Evolutionary conservation across 1,284 basidiomycete genomes (phyloP).

Genomic region (Phenoliferia sp.): DNA sequence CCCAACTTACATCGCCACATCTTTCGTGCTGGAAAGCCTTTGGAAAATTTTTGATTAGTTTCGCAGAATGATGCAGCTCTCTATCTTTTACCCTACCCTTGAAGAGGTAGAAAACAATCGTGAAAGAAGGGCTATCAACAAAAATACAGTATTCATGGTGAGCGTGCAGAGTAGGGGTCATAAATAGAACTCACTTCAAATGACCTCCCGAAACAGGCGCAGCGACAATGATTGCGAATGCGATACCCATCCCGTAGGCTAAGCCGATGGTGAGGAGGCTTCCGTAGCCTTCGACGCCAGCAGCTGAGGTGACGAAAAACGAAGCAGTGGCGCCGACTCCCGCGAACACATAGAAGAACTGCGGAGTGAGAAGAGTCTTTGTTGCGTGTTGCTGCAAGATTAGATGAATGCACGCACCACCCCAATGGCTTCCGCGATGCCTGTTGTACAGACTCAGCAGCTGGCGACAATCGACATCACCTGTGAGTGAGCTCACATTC

Average conservation of each 20-base stretch:
- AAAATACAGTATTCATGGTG: neutral
- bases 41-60: slow-evolving; percentile 15
- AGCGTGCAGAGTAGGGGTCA: fast-evolving
- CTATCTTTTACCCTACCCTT: neutral
- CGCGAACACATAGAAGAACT: slow-evolving; percentile 25
- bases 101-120: slow-evolving; percentile 6
- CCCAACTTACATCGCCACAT: slow-evolving; percentile 35
- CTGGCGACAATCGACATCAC: neutral
- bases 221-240: slow-evolving; percentile 28
- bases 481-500: neutral
- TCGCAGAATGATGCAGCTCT: slow-evolving; percentile 3
- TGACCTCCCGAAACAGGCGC: slow-evolving; percentile 32
- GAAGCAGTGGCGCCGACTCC: slow-evolving; percentile 20
- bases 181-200: slow-evolving; percentile 13
- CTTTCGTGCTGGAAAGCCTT: slow-evolving; percentile 67
- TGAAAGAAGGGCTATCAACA: neutral
- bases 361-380: neutral
- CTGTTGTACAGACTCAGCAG: neutral
- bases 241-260: slow-evolving; percentile 30
- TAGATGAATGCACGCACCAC: neutral
- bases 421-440: neutral
- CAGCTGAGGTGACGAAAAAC: slow-evolving; percentile 23
- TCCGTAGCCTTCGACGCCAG: slow-evolving; percentile 25
- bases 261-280: slow-evolving; percentile 21
- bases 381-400: neutral